Percentiles rank a stretch among this genome's conserved stretches.
Conservation (phyloP, 2,329 filamentous ascomycete species). For the Aaosphaeria arxii region DNA sequence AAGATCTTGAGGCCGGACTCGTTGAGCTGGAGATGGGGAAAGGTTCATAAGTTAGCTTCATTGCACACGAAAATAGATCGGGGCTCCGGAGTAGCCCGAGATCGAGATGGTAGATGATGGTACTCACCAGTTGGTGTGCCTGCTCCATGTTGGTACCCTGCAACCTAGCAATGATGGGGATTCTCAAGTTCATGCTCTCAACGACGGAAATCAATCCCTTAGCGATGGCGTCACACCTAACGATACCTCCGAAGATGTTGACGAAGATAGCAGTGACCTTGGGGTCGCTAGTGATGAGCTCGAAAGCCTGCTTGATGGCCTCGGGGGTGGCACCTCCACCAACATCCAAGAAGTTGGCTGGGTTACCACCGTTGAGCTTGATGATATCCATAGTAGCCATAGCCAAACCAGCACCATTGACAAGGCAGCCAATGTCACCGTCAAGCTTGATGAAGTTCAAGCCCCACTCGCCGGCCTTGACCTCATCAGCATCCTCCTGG, state of each 20-base stretch:
- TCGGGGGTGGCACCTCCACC: slow-evolving; percentile 95
- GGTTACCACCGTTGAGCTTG: slow-evolving; percentile 95
- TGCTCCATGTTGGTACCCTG: slow-evolving; percentile 98
- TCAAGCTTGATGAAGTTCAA: slow-evolving; percentile 99
- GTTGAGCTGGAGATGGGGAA: slow-evolving; percentile 75
- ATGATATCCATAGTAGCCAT: slow-evolving; percentile 99
- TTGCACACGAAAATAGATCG: slow-evolving; percentile 61
- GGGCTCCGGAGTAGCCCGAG: not conserved
- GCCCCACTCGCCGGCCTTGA: slow-evolving; percentile 88
- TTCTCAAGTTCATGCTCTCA: slow-evolving; percentile 90
- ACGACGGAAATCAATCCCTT: slow-evolving; percentile 94
- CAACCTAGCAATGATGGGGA: slow-evolving; percentile 93
- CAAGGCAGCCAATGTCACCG: slow-evolving; percentile 97
- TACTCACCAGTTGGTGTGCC: slow-evolving; percentile 72
- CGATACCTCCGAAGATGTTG: slow-evolving; percentile 99
- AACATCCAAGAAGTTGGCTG: slow-evolving; percentile 98
- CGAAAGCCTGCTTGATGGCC: slow-evolving; percentile 95
- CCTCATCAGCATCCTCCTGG: slow-evolving; percentile 96
- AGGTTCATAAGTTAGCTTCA: slow-evolving; percentile 98
- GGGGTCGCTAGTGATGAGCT: slow-evolving; percentile 96
- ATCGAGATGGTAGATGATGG: not conserved
- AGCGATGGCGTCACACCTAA: slow-evolving; percentile 95
- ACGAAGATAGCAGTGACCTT: slow-evolving; percentile 99
- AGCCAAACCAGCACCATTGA: slow-evolving; percentile 97
- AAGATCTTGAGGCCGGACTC: slow-evolving; percentile 99